phyloP scores from a whole-genome alignment of 169 alveolate genomes.

The Babesia caballi region DNA sequence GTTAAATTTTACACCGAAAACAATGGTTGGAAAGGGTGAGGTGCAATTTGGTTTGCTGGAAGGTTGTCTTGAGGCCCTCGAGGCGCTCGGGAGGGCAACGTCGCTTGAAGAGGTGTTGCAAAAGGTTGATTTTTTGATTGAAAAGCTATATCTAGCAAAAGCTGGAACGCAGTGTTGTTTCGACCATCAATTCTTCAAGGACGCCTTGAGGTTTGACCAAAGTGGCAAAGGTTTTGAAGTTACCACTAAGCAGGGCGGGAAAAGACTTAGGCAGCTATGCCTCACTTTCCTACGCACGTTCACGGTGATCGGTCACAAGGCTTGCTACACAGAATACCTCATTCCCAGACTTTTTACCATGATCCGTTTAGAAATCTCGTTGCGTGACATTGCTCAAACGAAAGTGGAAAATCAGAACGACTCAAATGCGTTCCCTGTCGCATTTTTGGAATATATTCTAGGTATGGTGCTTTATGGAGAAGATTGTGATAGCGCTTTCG shows the following conservation, averaged over 20 bases:
- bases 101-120: background rate
- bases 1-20: background rate
- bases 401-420: background rate
- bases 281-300: background rate
- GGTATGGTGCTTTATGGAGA: slow-evolving; percentile 2
- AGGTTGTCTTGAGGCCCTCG: background rate
- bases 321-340: background rate
- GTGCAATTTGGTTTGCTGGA: background rate
- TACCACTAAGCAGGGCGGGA: background rate
- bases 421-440: background rate
- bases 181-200: slow-evolving; percentile 17
- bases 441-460: background rate
- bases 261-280: slow-evolving; percentile 7
- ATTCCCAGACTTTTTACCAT: slow-evolving; percentile 5
- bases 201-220: background rate
- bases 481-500: background rate
- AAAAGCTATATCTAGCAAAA: slow-evolving; percentile 5
- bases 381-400: background rate
- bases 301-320: background rate
- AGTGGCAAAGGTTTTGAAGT: background rate
- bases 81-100: background rate
- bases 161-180: background rate
- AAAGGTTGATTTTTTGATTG: slow-evolving; percentile 9
- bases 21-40: background rate
- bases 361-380: slow-evolving; percentile 3